Conservation (phyloP, 768 basidiomycete species). For the Brasilioporus rufonigricans region DNA sequence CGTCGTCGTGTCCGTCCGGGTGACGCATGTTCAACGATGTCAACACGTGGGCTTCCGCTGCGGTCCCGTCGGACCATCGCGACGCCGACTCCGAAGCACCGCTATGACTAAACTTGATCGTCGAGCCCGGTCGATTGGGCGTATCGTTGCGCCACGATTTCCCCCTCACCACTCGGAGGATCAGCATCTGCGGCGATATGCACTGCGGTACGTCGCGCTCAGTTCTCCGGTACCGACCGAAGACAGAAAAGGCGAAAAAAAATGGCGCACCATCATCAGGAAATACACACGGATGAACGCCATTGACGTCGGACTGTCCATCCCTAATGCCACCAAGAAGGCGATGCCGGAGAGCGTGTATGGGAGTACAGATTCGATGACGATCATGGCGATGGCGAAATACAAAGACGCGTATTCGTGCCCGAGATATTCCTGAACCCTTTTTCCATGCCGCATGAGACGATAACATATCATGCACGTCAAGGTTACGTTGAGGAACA, state of each 20-base stretch:
- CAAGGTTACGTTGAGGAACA: background rate
- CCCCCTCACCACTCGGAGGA: too few species aligned
- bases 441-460: constrained; percentile 5
- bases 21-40: too few species aligned
- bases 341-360: constrained; percentile 10
- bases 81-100: too few species aligned
- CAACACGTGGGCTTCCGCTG: too few species aligned
- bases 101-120: too few species aligned
- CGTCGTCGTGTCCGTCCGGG: too few species aligned
- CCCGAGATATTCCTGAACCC: constrained; percentile 5
- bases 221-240: too few species aligned
- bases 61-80: too few species aligned
- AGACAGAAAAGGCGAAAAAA: background rate
- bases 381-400: constrained; percentile 7
- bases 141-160: too few species aligned
- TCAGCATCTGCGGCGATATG: too few species aligned
- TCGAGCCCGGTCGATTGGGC: too few species aligned
- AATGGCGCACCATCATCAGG: constrained; percentile 15
- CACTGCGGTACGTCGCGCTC: too few species aligned
- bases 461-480: constrained; percentile 17
- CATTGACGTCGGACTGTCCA: constrained; percentile 8
- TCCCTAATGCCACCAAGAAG: constrained; percentile 4
- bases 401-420: constrained; percentile 1
- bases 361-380: constrained; percentile 11
- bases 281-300: constrained; percentile 12